A percentile compares a stretch with the other conserved stretches of the same genome.
These are phyloP conservation scores for Solanum commersonii DNA, from an alignment of 257 asterid species.

Conservation along the genomic window DNA sequence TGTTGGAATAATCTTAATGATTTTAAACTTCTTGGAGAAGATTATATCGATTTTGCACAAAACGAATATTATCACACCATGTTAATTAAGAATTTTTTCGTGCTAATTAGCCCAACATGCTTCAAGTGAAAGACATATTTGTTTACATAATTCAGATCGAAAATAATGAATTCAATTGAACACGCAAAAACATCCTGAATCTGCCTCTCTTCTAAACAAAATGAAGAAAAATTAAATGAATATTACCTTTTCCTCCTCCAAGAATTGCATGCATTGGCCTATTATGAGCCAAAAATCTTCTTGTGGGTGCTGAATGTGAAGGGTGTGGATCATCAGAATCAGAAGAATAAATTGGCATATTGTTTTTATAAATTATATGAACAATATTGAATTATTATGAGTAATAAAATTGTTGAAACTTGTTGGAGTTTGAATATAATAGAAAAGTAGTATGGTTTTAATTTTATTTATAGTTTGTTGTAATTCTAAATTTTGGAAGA, in stretches of 20 bases:
- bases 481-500: slow-evolving; percentile 9
- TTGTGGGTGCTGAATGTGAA: neutral
- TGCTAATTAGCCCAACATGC: neutral
- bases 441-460: neutral
- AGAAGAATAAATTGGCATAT: slow-evolving; percentile 4
- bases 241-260: slow-evolving; percentile 50
- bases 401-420: neutral
- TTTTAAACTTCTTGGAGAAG: neutral
- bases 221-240: neutral
- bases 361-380: neutral
- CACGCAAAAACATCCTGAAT: fast-evolving
- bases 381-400: neutral
- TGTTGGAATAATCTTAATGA: neutral
- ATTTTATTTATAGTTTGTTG: neutral
- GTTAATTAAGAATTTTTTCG: neutral
- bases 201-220: too few species aligned
- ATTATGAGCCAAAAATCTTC: slow-evolving; percentile 28
- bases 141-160: neutral
- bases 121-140: too few species aligned
- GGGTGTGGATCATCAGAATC: slow-evolving; percentile 8
- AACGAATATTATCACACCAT: neutral
- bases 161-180: neutral
- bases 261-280: slow-evolving; percentile 40
- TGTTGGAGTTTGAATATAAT: neutral
- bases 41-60: neutral